Base-by-base conservation (phyloP, 164 flowering plant genomes). In the Vitis rotundifolia region DNA sequence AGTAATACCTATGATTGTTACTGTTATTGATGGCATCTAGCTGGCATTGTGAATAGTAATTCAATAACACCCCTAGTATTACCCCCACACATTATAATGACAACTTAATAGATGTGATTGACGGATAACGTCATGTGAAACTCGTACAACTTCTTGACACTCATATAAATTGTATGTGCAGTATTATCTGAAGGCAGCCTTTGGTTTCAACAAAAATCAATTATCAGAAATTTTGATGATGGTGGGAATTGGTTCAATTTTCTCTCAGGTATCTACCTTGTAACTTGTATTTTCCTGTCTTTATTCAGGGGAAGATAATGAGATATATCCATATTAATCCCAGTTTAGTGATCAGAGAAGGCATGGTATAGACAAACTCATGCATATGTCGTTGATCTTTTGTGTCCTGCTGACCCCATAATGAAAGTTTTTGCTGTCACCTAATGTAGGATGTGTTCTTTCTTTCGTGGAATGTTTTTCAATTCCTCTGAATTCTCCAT, bases 111-210 rank as follows among this genome's bases (percentile, higher is more conserved):
- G 61, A 29, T 2, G 0, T 28, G 13, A 60, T 31, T 31, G 44
- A 31, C 2, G 44, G 44, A 4, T 31, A 31, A 31, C 7, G 44
- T 28, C 6, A 0, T 44, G 11, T 62, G 37, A 62, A 47, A 15
- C 19, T 47, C 51, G 15, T 5, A 13, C 8, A 59, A 59, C 28
- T 22, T 11, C 62, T 56, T 49, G 63, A 58, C 58, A 16, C 18
- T 19, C 53, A 18, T 61, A 61, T 12, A 11, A 59, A 37, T 29
- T 70, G 12, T 13, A 16, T 62, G 8, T 85, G 81, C 95, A 93
- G 98, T 93, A 85, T 76, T 93, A 93, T 78, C 75, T 93, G 77
- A 93, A 93, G 78, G 85, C 97, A 70, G 85, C 79, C 76, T 93
- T 93, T 81, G 94, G 92, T 26, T 93, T 86, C 75, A 75, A 76